Base-by-base conservation (phyloP, 768 basidiomycete genomes). In the Tulasnella sp. region DNA sequence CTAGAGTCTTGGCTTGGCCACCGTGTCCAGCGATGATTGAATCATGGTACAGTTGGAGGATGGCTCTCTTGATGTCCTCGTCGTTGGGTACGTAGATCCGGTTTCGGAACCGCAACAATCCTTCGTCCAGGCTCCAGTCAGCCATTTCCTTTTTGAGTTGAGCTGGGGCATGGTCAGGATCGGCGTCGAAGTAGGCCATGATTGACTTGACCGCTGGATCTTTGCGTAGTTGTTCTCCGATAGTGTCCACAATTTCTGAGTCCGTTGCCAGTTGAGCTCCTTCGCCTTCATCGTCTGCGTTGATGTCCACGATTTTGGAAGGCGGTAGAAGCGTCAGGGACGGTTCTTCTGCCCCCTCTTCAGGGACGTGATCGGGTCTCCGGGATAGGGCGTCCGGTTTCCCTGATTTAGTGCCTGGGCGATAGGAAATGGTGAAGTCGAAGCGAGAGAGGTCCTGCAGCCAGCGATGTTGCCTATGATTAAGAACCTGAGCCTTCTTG, bases 401-500 rank as follows among this genome's bases (percentile, higher is more conserved):
- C 44, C 81, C 22, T 22, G 77, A 78, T 42, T 42, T 41, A 8
- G 34, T 12, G 1, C 81, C 82, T 37, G 80, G 82, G 28, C 64
- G n/a, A 42, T 81, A 74, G 0, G 48, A 9, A 28, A 82, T 46
- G 6, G 28, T 75, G 84, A 83, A 84, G 79, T 84, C 64, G 80
- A 84, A 82, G 16, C 75, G 20, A 0, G 78, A 64, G 6, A 84
- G 14, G 72, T 80, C 80, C 12, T 80, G 75, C 24, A 41, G 76
- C 84, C 84, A 84, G 16, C 81, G 76, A 11, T 82, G 81, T 81
- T 84, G 84, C 41, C 84, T 44, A 12, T 72, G 58, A 58, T 44
- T 81, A 24, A 82, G 80, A 31, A 44, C 78, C 34, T 81, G 40
- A 24, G 79, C 48, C 60, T 76, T 81, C 20, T 48, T 24, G 64